These are phyloP conservation scores for Lactuca sativa DNA, from an alignment of 129 eudicot genomes.

Conservation along the genomic window DNA sequence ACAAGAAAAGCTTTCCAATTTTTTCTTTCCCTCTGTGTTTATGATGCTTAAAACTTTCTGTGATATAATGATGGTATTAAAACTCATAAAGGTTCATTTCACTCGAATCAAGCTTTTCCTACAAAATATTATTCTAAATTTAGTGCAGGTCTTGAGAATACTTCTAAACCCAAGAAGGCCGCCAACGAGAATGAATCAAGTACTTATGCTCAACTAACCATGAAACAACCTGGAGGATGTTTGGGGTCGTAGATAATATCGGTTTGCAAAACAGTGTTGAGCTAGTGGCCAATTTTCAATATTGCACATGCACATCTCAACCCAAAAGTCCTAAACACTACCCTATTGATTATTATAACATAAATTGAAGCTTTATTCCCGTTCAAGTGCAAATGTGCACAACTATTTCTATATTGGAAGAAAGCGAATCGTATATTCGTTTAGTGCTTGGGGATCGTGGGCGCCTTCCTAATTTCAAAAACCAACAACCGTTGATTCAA, in stretches of 20 bases:
- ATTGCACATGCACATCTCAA: background rate
- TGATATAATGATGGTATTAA: background rate
- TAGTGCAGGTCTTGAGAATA: background rate
- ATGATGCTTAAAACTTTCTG: background rate
- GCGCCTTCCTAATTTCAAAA: background rate
- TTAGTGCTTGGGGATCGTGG: conserved; percentile 3
- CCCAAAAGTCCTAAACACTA: background rate
- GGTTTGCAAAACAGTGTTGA: too few relatives aligned
- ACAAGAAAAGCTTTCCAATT: background rate
- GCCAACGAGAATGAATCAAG: too few relatives aligned
- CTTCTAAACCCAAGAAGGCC: too few relatives aligned
- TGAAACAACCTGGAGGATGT: too few relatives aligned
- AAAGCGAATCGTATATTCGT: background rate
- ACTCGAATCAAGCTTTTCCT: too few relatives aligned
- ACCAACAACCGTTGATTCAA: background rate
- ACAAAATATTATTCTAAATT: too few relatives aligned
- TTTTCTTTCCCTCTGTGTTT: background rate
- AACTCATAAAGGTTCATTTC: too few relatives aligned
- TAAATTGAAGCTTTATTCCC: background rate
- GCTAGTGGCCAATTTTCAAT: too few relatives aligned
- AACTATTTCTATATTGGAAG: background rate
- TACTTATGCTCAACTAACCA: too few relatives aligned
- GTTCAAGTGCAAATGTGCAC: background rate
- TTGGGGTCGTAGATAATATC: too few relatives aligned
- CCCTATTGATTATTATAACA: background rate